A percentile compares a stretch with the other conserved stretches of the same genome.
Evolutionary conservation across 805 yeast species (phyloP).

Genomic region (Kazachstania bromeliacearum): DNA sequence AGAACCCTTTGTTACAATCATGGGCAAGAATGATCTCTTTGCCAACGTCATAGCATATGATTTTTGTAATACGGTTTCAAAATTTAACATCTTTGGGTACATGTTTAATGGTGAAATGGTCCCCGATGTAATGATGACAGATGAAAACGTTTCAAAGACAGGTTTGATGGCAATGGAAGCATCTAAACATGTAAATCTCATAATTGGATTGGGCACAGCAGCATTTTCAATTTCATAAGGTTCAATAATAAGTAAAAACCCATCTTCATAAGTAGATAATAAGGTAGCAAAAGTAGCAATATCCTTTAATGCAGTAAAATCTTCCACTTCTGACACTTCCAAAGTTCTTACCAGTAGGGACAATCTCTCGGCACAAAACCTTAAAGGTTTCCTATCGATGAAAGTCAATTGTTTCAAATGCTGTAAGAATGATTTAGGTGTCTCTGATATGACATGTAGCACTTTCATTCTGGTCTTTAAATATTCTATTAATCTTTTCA

Average conservation of each 20-base stretch:
- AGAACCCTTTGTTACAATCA: slow-evolving; percentile 94
- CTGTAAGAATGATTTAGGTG: slow-evolving; percentile 85
- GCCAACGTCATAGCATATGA: slow-evolving; percentile 95
- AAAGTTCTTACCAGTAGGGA: slow-evolving; percentile 82
- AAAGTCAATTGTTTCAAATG: slow-evolving; percentile 89
- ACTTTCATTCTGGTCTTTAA: slow-evolving; percentile 96
- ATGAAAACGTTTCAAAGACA: slow-evolving; percentile 82
- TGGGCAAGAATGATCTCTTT: slow-evolving; percentile 83
- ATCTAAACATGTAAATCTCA: slow-evolving; percentile 89
- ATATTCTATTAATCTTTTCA: slow-evolving; percentile 88
- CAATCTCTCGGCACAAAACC: slow-evolving; percentile 87
- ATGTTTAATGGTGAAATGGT: slow-evolving; percentile 96
- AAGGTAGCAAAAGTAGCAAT: slow-evolving; percentile 95
- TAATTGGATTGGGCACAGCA: slow-evolving; percentile 92
- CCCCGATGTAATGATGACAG: slow-evolving; percentile 93
- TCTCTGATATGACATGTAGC: slow-evolving; percentile 93
- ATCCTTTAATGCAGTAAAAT: slow-evolving; percentile 85
- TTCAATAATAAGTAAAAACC: slow-evolving; percentile 83
- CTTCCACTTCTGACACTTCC: slow-evolving; percentile 82
- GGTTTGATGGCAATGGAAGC: slow-evolving; percentile 98
- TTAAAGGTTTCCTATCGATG: slow-evolving; percentile 82
- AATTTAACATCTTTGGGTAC: slow-evolving; percentile 95
- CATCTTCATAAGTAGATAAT: slow-evolving; percentile 89
- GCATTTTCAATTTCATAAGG: slow-evolving; percentile 94
- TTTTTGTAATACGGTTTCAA: slow-evolving; percentile 87